Evolutionary conservation across 371 early-diverging fungal genomes (phyloP), one percentile per base, ranked within the genome.

Genomic region (Apophysomyces ossiformis): DNA sequence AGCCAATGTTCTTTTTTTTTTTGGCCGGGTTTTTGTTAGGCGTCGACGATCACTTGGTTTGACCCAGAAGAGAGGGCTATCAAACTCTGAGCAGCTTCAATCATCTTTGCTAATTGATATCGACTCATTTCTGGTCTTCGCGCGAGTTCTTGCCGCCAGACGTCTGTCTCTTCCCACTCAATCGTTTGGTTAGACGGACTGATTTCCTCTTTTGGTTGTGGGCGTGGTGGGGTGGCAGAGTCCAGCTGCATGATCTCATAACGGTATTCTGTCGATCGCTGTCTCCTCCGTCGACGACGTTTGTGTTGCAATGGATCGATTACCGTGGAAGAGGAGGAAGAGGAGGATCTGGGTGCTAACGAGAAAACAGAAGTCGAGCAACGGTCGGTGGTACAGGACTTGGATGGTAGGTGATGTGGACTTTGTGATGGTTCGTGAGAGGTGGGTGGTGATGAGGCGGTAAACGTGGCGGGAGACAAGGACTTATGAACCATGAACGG

Each of bases 241-340:
- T 50, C 54, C n/a, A 50, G 8, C 5, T 50, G 54, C 54, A 50
- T 50, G 54, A 50, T 50, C 54, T 26, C 54, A 50, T 50, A 50
- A 50, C 54, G 54, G 21, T 32, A 26, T 21, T 50, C 54, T n/a
- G 54, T 50, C 21, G 54, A 50, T 21, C 21, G 54, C 21, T 50
- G 54, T 21, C 54, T 21, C 54, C 54, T 16, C 54, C 54, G 54
- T 21, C 54, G 54, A 9, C 54, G 54, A 7, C 54, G 54, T 21
- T 50, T 50, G 21, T 50, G 41, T 41, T 41, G 54, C 26, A 50
- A 11, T 32, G 54, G 8, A 50, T 50, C 21, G 21, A 2, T n/a
- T 47, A 16, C 18, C 18, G 47, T 7, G 18, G 54, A 50, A 50
- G 54, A 21, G 21, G 32, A 26, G 32, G 32, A 26, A 26, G 32